Evolutionary conservation across 164 flowering plant species (phyloP).

Genomic region (Brasenia schreberi): DNA sequence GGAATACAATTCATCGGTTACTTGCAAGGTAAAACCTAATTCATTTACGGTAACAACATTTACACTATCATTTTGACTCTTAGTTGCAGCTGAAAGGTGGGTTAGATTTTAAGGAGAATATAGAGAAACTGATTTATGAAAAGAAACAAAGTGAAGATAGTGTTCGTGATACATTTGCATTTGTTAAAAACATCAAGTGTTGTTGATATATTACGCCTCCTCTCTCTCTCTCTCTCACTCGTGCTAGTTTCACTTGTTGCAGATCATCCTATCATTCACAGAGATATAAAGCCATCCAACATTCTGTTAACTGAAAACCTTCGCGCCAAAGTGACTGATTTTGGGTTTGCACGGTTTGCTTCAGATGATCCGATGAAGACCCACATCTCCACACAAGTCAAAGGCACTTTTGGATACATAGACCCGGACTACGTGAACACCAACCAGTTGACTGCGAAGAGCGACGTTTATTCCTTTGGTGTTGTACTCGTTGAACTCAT

Average conservation of each 20-base stretch:
- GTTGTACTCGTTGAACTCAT: slow-evolving; percentile 64
- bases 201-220: too few relatives aligned
- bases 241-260: slow-evolving; percentile 3
- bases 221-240: too few relatives aligned
- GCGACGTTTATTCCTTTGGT: slow-evolving; percentile 83
- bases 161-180: too few relatives aligned
- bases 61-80: too few relatives aligned
- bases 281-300: slow-evolving; percentile 73
- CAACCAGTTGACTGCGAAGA: slow-evolving; percentile 63
- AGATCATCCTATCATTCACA: slow-evolving; percentile 69
- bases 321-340: slow-evolving; percentile 71
- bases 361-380: slow-evolving; percentile 32
- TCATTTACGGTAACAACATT: too few relatives aligned
- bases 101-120: too few relatives aligned
- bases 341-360: slow-evolving; percentile 54
- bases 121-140: too few relatives aligned
- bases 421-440: slow-evolving; percentile 77
- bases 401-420: slow-evolving; percentile 68
- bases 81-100: too few relatives aligned
- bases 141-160: too few relatives aligned
- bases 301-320: slow-evolving; percentile 65
- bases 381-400: slow-evolving; percentile 63
- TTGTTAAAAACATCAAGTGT: too few relatives aligned
- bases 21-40: too few relatives aligned
- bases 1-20: too few relatives aligned